Base-by-base conservation (phyloP, 2,329 filamentous ascomycete genomes). In the Diaporthe citrichinensis region DNA sequence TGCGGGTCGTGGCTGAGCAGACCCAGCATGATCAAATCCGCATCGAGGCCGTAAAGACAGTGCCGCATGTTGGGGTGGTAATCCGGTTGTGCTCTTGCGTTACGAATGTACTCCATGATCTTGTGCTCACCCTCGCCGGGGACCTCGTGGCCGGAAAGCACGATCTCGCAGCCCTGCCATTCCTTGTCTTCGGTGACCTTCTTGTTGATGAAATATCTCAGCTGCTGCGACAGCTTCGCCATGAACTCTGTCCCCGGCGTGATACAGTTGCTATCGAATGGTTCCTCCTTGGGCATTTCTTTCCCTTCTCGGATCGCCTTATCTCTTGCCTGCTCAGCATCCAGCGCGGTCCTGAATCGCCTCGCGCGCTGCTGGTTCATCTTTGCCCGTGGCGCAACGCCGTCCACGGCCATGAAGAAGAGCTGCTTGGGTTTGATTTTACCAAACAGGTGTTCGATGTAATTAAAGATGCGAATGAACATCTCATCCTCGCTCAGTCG, bases 381-480 rank as follows among this genome's bases (percentile, higher is more conserved):
- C 89, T 99, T 99, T 80, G 97, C 97, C 81, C 97, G 94, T 25
- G 97, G 97, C 31, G 97, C 97, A 77, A 99, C 97, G 81, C 97
- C 97, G 82, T 99, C 97, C 78, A 99, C 97, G 69, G 97, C 97
- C 97, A 99, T 99, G 88, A 98, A 99, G 87, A 99, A 99, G 49
- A 99, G 91, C 88, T 98, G 93, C 86, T 98, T 96, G 17, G 97
- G 97, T 85, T 98, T 98, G 83, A 99, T 99, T 86, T 98, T 99
- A 80, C 96, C 96, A 84, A 98, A 99, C 72, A 99, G 86, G 87
- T 99, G 97, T 85, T 99, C 97, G 79, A 99, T 99, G 84, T 99
- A 99, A 86, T 98, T 98, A 91, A 99, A 99, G 81, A 99, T 99
- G 75, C 95, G 94, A 80, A 99, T 98, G 83, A 99, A 99, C 97